Evolutionary conservation across 2,329 filamentous ascomycete genomes (phyloP).

Genomic region (Neopestalotiopsis sp.): DNA sequence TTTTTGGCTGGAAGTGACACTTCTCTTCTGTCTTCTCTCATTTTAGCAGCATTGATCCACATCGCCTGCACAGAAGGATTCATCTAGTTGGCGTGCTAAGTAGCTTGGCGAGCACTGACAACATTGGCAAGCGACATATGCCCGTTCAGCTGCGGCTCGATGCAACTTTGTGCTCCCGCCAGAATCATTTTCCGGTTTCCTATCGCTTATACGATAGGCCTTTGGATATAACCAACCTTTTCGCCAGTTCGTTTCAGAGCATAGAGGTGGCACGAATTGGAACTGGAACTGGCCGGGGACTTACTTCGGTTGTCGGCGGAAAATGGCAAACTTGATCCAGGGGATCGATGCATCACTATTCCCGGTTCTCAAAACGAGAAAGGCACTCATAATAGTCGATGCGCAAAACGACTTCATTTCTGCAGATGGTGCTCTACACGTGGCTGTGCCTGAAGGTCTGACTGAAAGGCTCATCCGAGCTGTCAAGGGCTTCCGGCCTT

Average conservation of each 20-base stretch:
- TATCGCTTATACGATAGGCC: not conserved
- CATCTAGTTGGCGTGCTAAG: not conserved
- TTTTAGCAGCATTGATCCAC: not conserved
- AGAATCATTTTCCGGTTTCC: not conserved
- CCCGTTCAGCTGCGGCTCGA: not conserved
- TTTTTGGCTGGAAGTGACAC: not conserved
- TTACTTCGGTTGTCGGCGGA: not conserved
- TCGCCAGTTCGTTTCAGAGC: not conserved
- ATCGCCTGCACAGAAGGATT: not conserved
- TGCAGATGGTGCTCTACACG: constrained; percentile 68
- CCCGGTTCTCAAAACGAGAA: constrained; percentile 62
- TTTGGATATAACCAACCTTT: not conserved
- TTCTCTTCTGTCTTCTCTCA: not conserved
- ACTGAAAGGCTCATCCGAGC: constrained; percentile 70
- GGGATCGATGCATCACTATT: constrained; percentile 58
- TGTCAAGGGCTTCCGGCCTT: constrained; percentile 73
- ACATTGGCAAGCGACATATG: not conserved
- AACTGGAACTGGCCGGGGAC: not conserved
- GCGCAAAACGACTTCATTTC: constrained; percentile 89
- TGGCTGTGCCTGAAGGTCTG: constrained; percentile 68
- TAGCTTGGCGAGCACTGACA: not conserved
- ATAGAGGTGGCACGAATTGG: not conserved
- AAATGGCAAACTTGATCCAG: not conserved
- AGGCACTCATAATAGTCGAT: constrained; percentile 82
- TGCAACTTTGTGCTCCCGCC: not conserved